These are phyloP conservation scores for Cyanidiococcus yangmingshanensis DNA, from an alignment of 23 red algal genomes.

Conservation along the genomic window DNA sequence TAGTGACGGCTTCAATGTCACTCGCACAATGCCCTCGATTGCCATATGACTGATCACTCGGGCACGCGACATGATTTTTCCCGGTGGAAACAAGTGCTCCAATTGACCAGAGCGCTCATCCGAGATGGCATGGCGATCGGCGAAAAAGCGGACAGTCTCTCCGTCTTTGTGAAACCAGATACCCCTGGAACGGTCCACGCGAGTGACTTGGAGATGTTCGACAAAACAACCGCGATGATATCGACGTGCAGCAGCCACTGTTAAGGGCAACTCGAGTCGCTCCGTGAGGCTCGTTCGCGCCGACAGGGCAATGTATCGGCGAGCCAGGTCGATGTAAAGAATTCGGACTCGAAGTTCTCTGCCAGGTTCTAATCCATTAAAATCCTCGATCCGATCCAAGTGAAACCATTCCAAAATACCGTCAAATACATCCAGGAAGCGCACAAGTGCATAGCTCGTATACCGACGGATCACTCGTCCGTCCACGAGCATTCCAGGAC, in stretches of 20 bases:
- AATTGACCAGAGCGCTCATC: neutral
- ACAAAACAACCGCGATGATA: neutral
- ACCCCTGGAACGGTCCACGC: neutral
- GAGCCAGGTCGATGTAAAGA: neutral
- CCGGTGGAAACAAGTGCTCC: neutral
- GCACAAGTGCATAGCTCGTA: neutral
- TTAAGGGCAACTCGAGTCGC: neutral
- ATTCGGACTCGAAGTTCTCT: neutral
- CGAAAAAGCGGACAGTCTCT: neutral
- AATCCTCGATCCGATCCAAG: neutral
- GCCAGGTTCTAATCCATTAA: neutral
- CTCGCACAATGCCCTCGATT: conserved; percentile 9
- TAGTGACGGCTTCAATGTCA: conserved; percentile 4
- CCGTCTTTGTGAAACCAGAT: neutral
- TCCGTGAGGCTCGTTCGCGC: neutral
- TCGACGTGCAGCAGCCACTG: neutral
- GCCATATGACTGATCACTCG: neutral
- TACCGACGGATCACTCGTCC: neutral
- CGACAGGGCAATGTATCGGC: neutral
- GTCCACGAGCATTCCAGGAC: conserved; percentile 12
- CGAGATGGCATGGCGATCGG: neutral
- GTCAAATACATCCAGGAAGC: neutral
- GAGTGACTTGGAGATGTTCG: neutral
- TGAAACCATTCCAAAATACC: neutral
- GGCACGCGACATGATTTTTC: neutral